These are phyloP conservation scores for Trametes versicolor DNA, from an alignment of 1,284 basidiomycete genomes.

Conservation along the genomic window DNA sequence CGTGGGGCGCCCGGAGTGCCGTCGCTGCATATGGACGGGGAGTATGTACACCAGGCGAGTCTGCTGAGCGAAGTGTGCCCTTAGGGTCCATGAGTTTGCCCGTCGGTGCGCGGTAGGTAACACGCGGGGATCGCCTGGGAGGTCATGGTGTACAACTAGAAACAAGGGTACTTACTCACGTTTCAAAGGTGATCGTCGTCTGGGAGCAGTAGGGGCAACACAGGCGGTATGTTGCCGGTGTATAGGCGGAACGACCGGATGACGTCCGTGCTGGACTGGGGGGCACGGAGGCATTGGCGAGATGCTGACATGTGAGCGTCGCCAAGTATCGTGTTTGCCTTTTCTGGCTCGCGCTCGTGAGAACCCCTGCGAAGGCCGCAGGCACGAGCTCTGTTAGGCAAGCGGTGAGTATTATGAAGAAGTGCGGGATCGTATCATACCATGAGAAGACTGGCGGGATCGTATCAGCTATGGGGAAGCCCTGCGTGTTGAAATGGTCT, in stretches of 20 bases:
- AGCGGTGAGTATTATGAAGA: neutral
- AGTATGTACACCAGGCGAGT: neutral
- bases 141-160: neutral
- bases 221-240: constrained; percentile 2
- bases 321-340: constrained; percentile 17
- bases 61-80: neutral
- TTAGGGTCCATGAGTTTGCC: neutral
- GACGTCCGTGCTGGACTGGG: neutral
- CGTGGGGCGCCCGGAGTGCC: constrained; percentile 11
- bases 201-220: neutral
- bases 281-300: neutral
- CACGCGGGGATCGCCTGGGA: neutral
- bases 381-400: neutral
- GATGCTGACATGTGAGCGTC: constrained; percentile 9
- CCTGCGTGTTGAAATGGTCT: no score
- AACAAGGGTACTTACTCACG: neutral
- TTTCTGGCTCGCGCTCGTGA: neutral
- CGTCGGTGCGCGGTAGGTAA: neutral
- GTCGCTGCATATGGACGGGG: neutral
- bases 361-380: neutral
- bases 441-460: no score
- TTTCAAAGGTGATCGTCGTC: neutral
- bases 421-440: neutral
- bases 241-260: neutral
- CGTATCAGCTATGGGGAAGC: no score